These are phyloP conservation scores for Rhizopogon vesiculosus DNA, from an alignment of 768 basidiomycete genomes.

Conservation along the genomic window DNA sequence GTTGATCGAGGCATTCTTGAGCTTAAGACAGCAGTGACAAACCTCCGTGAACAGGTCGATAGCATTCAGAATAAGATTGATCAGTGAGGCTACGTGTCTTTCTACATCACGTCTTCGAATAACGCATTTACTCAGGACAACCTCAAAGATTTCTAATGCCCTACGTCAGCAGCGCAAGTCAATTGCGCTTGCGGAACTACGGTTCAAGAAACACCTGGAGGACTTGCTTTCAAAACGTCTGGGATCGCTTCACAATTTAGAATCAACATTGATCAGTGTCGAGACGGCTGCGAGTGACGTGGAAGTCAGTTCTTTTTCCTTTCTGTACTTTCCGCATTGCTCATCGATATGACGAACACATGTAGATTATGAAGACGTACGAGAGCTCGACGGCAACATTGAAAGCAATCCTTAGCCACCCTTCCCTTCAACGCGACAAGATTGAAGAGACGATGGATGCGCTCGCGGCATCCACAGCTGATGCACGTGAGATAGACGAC, in stretches of 20 bases:
- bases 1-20: constrained; percentile 82
- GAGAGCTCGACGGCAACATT: constrained; percentile 79
- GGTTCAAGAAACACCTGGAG: constrained; percentile 77
- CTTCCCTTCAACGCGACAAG: constrained; percentile 69
- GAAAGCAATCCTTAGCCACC: constrained; percentile 70
- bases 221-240: constrained; percentile 73
- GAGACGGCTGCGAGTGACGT: constrained; percentile 89
- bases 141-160: constrained; percentile 58
- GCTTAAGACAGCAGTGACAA: constrained; percentile 64
- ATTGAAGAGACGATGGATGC: constrained; percentile 88
- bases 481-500: constrained; percentile 80
- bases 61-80: constrained; percentile 66
- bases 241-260: constrained; percentile 66
- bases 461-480: constrained; percentile 75
- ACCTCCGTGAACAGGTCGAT: constrained; percentile 65
- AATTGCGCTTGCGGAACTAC: constrained; percentile 71
- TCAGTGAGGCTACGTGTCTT: constrained; percentile 44
- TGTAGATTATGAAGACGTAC: constrained; percentile 82
- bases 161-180: constrained; percentile 67
- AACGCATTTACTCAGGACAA: constrained; percentile 44
- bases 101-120: background rate
- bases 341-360: constrained; percentile 1
- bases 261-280: constrained; percentile 73
- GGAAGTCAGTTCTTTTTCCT: constrained; percentile 48
- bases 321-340: background rate